These are phyloP conservation scores for Septoria petroselini DNA, from an alignment of 2,329 filamentous ascomycete species.

Conservation along the genomic window DNA sequence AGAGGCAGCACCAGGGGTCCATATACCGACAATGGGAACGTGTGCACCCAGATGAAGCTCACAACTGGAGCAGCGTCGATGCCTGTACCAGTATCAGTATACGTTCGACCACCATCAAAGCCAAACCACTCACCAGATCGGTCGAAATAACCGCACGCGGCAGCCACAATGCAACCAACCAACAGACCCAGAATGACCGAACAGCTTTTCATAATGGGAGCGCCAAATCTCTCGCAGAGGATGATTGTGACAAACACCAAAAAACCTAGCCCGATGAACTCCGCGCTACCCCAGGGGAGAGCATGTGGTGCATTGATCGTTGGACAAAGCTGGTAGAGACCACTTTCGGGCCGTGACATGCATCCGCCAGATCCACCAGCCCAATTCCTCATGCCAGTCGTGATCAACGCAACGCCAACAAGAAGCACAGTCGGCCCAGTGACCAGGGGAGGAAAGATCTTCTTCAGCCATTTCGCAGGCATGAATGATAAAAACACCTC, in stretches of 20 bases:
- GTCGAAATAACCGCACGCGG: conserved; percentile 75
- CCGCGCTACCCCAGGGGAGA: conserved; percentile 71
- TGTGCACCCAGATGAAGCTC: conserved; percentile 76
- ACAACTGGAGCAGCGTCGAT: conserved; percentile 69
- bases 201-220: conserved; percentile 79
- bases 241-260: conserved; percentile 77
- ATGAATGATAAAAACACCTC: conserved; percentile 74
- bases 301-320: conserved; percentile 65
- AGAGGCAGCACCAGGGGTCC: conserved; percentile 70
- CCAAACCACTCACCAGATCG: conserved; percentile 39
- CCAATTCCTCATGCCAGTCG: conserved; percentile 73
- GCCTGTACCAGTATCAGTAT: conserved; percentile 65
- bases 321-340: conserved; percentile 64
- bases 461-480: conserved; percentile 60
- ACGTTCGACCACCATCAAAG: background rate
- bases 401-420: conserved; percentile 71
- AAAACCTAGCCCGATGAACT: conserved; percentile 77
- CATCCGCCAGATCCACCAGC: conserved; percentile 67
- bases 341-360: conserved; percentile 45
- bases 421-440: conserved; percentile 66
- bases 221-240: conserved; percentile 74
- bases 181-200: conserved; percentile 72
- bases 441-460: conserved; percentile 74
- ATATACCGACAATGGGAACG: conserved; percentile 69
- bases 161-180: conserved; percentile 74